Percentiles rank a stretch among this genome's conserved stretches.
phyloP scores from a whole-genome alignment of 208 protist species.

The Phytomonas sp. region DNA sequence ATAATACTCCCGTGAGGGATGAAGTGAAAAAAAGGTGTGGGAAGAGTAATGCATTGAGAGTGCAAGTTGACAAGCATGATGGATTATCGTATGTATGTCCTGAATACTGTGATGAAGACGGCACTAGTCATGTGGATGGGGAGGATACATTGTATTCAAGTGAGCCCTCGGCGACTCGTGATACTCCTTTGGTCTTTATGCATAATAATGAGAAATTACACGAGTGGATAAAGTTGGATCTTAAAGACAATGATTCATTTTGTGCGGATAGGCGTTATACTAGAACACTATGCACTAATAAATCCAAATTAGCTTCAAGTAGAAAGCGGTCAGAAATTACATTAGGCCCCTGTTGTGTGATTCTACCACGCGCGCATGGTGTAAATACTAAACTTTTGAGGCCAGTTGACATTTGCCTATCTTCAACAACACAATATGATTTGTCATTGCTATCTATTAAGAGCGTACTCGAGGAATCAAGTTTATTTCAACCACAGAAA shows the following conservation, averaged over 20 bases:
- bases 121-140: background rate
- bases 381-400: background rate
- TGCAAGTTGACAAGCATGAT: background rate
- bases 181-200: slow-evolving; percentile 1
- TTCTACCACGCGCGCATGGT: background rate
- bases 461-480: background rate
- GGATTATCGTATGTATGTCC: background rate
- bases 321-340: background rate
- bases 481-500: background rate
- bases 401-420: background rate
- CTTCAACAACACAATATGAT: background rate
- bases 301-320: background rate
- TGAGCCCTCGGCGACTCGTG: background rate
- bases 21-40: background rate
- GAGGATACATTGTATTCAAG: background rate
- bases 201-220: background rate
- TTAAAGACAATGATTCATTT: background rate
- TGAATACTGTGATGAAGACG: background rate
- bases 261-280: background rate
- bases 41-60: background rate
- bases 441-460: background rate
- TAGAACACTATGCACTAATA: background rate
- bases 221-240: background rate
- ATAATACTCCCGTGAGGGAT: background rate
- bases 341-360: background rate